Base-by-base conservation (phyloP, 2,329 filamentous ascomycete species). In the Biscogniauxia mediterranea region DNA sequence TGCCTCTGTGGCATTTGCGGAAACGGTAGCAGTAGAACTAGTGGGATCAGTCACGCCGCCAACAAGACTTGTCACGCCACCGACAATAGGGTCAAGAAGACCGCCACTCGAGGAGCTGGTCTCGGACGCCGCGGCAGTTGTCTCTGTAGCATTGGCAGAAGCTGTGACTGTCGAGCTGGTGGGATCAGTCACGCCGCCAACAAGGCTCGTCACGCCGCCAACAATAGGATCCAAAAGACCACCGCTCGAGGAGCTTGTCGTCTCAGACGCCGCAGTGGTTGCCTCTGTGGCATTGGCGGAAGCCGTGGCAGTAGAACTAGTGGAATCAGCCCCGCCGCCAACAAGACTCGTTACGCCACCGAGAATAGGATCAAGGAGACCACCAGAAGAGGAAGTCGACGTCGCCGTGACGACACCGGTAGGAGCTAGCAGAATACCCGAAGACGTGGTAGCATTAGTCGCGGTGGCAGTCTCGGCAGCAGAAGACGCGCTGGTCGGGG, bases 361-460 rank as follows among this genome's bases (percentile, higher is more conserved):
- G 3, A 70, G 15, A n/a, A 46, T 17, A 46, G 38, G 38, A 11
- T 46, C 38, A n/a, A 46, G 21, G 15, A 72, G 62, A 56, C 68
- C 70, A 55, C 66, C 64, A 56, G 32, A 52, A 55, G 66, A 56
- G 49, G 64, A 61, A 21, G 32, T 64, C 5, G 65, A 66, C 13
- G 59, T 62, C 19, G 60, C 46, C 38, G 67, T 70, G 17, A 72
- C 69, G 19, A 67, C 67, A 58, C 70, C 70, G 1, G 69, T 72
- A 20, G 71, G 71, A 54, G 70, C 71, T 1, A 73, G 56, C 19
- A 72, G 55, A 49, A 73, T 73, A 13, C 64, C 65, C 3, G 69
- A 69, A 17, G 70, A 68, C 13, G 70, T 63, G 2, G 66, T 61
- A 25, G 54, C 57, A 46, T 21, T 58, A 2, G 26, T 28, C 4